phyloP scores from a whole-genome alignment of 2,329 filamentous ascomycete genomes.

The Verticillium isaacii region DNA sequence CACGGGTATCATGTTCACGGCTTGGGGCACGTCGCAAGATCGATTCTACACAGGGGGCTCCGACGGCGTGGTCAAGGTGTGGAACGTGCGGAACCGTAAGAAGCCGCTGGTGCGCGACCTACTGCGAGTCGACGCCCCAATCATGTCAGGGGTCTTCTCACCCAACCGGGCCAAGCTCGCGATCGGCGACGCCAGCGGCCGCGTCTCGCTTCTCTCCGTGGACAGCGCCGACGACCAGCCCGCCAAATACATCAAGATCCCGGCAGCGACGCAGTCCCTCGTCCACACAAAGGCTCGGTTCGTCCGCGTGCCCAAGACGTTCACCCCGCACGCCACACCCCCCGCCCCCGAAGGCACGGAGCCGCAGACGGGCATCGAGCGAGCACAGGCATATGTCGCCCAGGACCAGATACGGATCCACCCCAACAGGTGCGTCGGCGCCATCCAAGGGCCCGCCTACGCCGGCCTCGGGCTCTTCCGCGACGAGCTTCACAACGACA shows the following conservation, averaged over 20 bases:
- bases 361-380: slow-evolving; percentile 19
- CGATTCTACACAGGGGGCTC: slow-evolving; percentile 61
- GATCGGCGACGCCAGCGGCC: slow-evolving; percentile 57
- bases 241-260: slow-evolving; percentile 29
- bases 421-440: slow-evolving; percentile 44
- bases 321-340: slow-evolving; percentile 47
- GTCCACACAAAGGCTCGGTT: slow-evolving; percentile 14
- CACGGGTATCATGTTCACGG: slow-evolving; percentile 58
- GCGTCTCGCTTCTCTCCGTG: slow-evolving; percentile 49
- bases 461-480: slow-evolving; percentile 38
- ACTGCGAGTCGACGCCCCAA: slow-evolving; percentile 48
- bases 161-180: slow-evolving; percentile 49
- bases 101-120: slow-evolving; percentile 47
- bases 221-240: slow-evolving; percentile 34
- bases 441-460: slow-evolving; percentile 52
- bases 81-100: slow-evolving; percentile 47
- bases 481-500: slow-evolving; percentile 41
- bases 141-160: slow-evolving; percentile 55
- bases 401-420: slow-evolving; percentile 35
- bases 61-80: slow-evolving; percentile 58
- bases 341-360: slow-evolving; percentile 29
- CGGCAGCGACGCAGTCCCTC: slow-evolving; percentile 19
- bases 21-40: slow-evolving; percentile 53
- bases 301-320: slow-evolving; percentile 39
- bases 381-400: slow-evolving; percentile 29